Base-by-base conservation (phyloP, 257 asterid species). In the Euphrasia confusa region DNA sequence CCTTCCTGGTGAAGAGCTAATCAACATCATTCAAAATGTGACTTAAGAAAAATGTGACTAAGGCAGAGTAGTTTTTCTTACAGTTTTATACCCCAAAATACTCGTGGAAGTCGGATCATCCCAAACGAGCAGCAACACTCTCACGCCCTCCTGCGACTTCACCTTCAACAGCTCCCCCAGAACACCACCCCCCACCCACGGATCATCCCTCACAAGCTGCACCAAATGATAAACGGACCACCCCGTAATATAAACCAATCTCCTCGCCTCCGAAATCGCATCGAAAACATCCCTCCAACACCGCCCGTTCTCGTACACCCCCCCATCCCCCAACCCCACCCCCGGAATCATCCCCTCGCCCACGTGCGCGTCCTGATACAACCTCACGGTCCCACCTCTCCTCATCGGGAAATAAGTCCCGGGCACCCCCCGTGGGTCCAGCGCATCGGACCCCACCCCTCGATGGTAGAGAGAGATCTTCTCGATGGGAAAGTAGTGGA, bases 141-240 rank as follows among this genome's bases (percentile, higher is more conserved):
- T 80, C 61, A 91, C 97, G 32, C 97, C 98, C 78, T 91, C 98
- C 65, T 88, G 93, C 40, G 98, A 91, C 84, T 88, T 91, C 15
- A 60, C 64, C 68, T 85, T 88, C 67, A 91, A 79, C 72, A 91
- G 79, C 42, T 91, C 92, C 9, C 98, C 98, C 78, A 91, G 77
- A 48, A 60, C 65, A 71, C 86, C 73, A 10, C 75, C 65, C 4
- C 60, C 63, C 0, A 72, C 68, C 32, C 62, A 58, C 2, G 77
- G 83, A 58, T 77, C 85, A 58, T 86, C 90, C 50, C 98, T 71
- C 65, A 91, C 95, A 58, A 91, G 90, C 48, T 75, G 76, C 58
- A 88, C 95, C 2, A 86, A 54, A 72, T 91, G 96, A 70, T 81
- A 71, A 32, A 91, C 97, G 0, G 98, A 91, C 97, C 98, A 91